Base-by-base conservation (phyloP, 2,329 filamentous ascomycete genomes). In the Alternaria consortialis region DNA sequence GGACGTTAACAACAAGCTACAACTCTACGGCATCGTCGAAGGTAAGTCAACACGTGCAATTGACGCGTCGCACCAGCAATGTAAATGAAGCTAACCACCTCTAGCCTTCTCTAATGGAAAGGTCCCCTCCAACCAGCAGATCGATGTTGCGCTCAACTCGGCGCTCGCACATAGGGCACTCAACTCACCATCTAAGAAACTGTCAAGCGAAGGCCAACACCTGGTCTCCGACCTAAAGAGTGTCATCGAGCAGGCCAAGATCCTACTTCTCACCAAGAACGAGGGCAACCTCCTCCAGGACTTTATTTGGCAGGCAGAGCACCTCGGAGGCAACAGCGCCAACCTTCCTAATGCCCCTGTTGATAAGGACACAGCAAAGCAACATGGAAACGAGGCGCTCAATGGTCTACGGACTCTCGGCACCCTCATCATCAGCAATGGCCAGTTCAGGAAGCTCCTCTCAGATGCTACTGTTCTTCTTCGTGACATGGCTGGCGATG, bases 251-350 rank as follows among this genome's bases (percentile, higher is more conserved):
- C 87, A 95, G 77, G 91, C 94, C 60, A 96, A 97, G 84, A 81
- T 89, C 58, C 86, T 99, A 12, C 82, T 98, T 8, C 84, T 99
- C 27, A 91, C 90, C 81, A 99, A 98, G 86, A 99, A 99, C 77
- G 87, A 97, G 61, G 95, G 94, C 75, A 93, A 99, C 74, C 82
- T 98, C 59, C 83, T 99, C 20, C 95, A 99, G 77, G 94, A 99
- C 74, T 98, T 99, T 80, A 92, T 98, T 80, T 99, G 92, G 91
- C 91, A 97, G 77, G 94, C 93, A 0, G 88, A 93, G 75, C 86
- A 91, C 47, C 89, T 95, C 64, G 87, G 88, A 54, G 82, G 87
- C 58, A 89, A 85, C 71, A 84, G 86, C 53, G 84, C 92, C 27
- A 78, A 81, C 59, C 80, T 84, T 1, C 91, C 92, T 4, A 84